Evolutionary conservation across 2,329 filamentous ascomycete genomes (phyloP), one percentile per base, ranked within the genome.

Genomic region (Trichoderma lentiforme): DNA sequence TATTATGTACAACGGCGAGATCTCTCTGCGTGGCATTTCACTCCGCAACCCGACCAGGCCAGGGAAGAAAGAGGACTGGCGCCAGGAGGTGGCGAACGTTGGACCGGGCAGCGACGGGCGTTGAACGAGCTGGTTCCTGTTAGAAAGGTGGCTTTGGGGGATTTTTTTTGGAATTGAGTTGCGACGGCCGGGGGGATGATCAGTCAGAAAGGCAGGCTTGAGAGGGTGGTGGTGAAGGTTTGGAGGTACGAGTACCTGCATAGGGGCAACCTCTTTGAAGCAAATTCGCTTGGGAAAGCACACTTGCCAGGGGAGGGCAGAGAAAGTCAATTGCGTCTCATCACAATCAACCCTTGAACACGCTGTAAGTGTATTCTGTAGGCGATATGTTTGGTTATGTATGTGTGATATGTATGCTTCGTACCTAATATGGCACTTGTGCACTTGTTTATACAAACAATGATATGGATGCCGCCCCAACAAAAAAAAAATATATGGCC

Each of bases 191-290:
- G 28, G 7, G 39, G 24, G 26, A 26, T 60, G 36, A 60, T 47
- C 28, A n/a, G 65, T 67, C 64, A 67, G 64, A 67, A 57, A 67
- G 65, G 26, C 26, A 51, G 8, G 26, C 12, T 28, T n/a, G 26
- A 32, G 39, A 32, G n/a, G 32, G 57, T 15, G 21, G 26, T 28
- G n/a, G 26, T 34, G 21, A 69, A 69, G 28, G 57, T 70, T 61
- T 62, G n/a, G 11, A 61, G 26, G 66, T 53, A 62, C 57, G 61
- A n/a, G 66, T 70, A 62, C 57, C 66, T 70, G 56, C 57, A 62
- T 70, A 70, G 39, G 66, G 66, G n/a, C 9, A 62, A 36, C n/a
- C n/a, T 43, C 21, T 39, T 32, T 32, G 30, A 34, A 32, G n/a
- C 32, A 18, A 47, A 24, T 60, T 69, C 36, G n/a, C 32, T 53